Evolutionary conservation across 129 eudicot species (phyloP), one percentile per base, ranked within the genome.

Genomic region (Pittosporum tobira): DNA sequence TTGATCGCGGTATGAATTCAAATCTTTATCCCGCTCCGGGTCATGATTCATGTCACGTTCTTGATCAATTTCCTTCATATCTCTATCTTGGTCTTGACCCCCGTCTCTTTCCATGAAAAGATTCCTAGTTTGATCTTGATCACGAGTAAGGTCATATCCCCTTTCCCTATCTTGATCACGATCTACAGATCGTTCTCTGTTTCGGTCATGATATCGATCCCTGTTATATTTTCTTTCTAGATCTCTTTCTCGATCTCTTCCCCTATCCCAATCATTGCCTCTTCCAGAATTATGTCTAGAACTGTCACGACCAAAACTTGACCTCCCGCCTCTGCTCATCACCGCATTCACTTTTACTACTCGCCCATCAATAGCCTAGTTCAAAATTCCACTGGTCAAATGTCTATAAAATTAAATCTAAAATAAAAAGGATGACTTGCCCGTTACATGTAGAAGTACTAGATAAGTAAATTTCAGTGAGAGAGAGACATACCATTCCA

Each of bases 261-360:
- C 76, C 60, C 80, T 68, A 45, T 73, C 77, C 62, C 68, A 48
- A 29, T 73, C 95, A 31, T 51, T 28, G 15, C 71, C 71, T 68
- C 93, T 71, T 28, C 82, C 85, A 68, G 45, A 29, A 59, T 63
- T 69, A 47, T 64, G 89, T 30, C 84, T 79, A 27, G 77, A 80
- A 75, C 59, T 59, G 50, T 86, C 90, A 67, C 82, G 89, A 10
- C 83, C 83, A 57, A 77, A 70, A 64, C 71, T 80, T 29, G 83
- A 23, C 70, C 84, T 85, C 71, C 74, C 85, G 49, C 77, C 65
- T 74, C 88, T 77, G 19, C 74, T 73, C 68, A 48, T 83, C 66
- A 91, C 98, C 77, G 79, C 94, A 45, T 87, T 91, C 59, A 91
- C 98, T 64, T 71, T 81, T 51, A 91, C 85, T 43, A 63, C 65